Base-by-base conservation (phyloP, 164 flowering plant species). In the Annona cherimola region DNA sequence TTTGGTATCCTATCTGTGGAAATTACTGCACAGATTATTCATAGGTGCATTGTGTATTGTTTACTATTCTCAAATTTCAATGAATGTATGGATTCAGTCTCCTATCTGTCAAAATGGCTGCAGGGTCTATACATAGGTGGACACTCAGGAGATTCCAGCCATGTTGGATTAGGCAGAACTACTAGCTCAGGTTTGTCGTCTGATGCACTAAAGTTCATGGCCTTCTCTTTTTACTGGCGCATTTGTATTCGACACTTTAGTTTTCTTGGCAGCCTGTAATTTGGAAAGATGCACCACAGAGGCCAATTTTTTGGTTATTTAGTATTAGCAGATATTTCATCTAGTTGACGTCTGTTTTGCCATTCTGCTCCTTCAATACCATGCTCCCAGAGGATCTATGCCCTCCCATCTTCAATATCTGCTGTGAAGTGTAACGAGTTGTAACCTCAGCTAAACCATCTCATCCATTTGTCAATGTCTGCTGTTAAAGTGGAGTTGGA, bases 41-140 rank as follows among this genome's bases (percentile, higher is more conserved):
- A 16, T 80, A 4, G 85, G 92, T 70, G 87, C 35, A 26, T 26
- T 26, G 35, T 26, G 35, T 26, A 26, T 26, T 26, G 35, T 26
- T 26, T 45, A 45, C 50, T 45, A 45, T 45, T 45, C 6, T 45
- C 50, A 45, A 45, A 45, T 45, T 8, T 4, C 50, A 4, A 8
- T 45, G 9, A 45, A 4, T 8, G 6, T 45, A 45, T 45, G 50
- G 50, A 45, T 50, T 50, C 14, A 50, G 57, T 1, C 14, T 40
- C 42, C 4, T 64, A n/a, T 71, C 67, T 62, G 45, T 45, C 59
- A 12, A 8, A 40, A 35, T 11, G 5, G 44, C 75, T 79, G 73
- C 92, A 94, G 97, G 92, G 95, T 45, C 45, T 82, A 16, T 85
- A 82, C 74, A 16, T 80, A 4, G 85, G 92, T 71, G 87, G 83